Base-by-base conservation (phyloP, 2,329 filamentous ascomycete genomes). In the Aspergillus sp. region DNA sequence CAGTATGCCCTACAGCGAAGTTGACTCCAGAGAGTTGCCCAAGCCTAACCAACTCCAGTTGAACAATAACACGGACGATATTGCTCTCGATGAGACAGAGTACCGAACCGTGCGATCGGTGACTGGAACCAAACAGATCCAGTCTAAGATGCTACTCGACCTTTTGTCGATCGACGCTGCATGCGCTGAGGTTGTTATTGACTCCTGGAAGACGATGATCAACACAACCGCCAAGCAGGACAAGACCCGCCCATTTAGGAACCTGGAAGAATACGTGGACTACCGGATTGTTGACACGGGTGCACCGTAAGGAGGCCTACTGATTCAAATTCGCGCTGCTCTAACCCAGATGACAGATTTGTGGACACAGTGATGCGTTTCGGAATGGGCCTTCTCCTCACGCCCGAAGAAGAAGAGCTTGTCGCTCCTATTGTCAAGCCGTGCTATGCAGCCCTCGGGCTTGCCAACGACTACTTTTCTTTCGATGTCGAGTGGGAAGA, bases 261-360 rank as follows among this genome's bases (percentile, higher is more conserved):
- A 32, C 2, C 47, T 64, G n/a, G 59, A 67, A 3, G 62, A 64
- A 25, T 67, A 65, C 49, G 62, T 66, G 5, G 59, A 64, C n/a
- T 67, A 64, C 50, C 58, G 63, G 2, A 67, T 66, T 19, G 60
- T 66, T 15, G 64, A 66, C 32, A 66, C 62, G 1, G 62, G 64
- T 6, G 64, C 64, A 19, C 64, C 64, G 54, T 64, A 48, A 27
- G 58, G 8, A 3, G 3, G 15, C 10, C n/a, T 13, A 27, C 5
- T 4, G 15, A 4, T 8, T 7, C 10, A 3, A 38, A 17, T 6
- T 6, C 30, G 8, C 21, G 15, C 5, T 10, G 30, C 17, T 50
- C 57, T 54, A 41, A 59, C 30, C 5, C 7, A 15, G 1, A 19
- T 21, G 3, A 13, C 30, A 61, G 59, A 3, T 62, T 64, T 19